Evolutionary conservation across 176 grass and related monocot species (phyloP), one percentile per base, ranked within the genome.

Genomic region (Paspalum notatum): DNA sequence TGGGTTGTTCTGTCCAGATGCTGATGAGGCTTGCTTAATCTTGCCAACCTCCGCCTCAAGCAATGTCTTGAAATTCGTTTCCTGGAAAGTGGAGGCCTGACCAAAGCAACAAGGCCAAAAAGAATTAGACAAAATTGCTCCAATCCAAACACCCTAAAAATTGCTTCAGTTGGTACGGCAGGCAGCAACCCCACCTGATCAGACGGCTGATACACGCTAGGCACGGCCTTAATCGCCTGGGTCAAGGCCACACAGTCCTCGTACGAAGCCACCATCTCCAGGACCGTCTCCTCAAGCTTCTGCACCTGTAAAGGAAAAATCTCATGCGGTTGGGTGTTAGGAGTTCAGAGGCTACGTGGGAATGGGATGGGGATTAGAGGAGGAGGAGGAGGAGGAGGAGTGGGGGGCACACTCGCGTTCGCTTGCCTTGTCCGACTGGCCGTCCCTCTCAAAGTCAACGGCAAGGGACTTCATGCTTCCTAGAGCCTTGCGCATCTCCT

Each of bases 401-500:
- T 3, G 3, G 42, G 7, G 42, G 42, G 1, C 42, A 82, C 9
- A 40, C 6, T 42, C 12, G 57, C 13, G 53, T 39, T 18, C 10
- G 44, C 68, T 40, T 83, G 79, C 92, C 84, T 93, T 81, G 45
- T 95, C 84, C 20, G 82, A 71, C 32, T 84, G 74, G 1, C 72
- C 78, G 20, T 85, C 80, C 89, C 39, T 95, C 92, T 98, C 95
- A 66, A 77, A 85, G 37, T 89, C 88, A 2, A 98, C 71, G 43
- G 88, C 95, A 38, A 98, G 22, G n/a, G 67, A 68, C 76, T 82
- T 98, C 69, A 89, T 94, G 76, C 60, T 72, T 64, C 38, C 51
- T n/a, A 93, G 15, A 38, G 84, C 80, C 86, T 88, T 98, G 59
- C 92, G 92, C 41, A 95, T 95, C 21, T 98, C 95, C 95, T 98